Evolutionary conservation across 1,284 basidiomycete genomes (phyloP), one percentile per base, ranked within the genome.

Genomic region (Trametes sp.): DNA sequence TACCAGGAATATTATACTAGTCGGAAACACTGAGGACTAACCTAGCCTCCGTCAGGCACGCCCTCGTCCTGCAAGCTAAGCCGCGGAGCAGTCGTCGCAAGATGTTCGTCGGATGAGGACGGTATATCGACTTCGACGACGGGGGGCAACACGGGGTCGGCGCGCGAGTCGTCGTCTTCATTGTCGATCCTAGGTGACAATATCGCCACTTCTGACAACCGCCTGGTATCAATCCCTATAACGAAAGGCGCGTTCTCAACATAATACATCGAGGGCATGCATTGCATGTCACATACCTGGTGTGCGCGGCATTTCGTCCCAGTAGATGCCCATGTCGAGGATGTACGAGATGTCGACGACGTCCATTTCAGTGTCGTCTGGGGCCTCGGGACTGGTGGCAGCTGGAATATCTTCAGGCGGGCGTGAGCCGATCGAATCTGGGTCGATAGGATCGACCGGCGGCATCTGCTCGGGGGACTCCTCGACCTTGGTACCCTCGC

Each of bases 291-390:
- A 33, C 48, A 5, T 48, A 56, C 54, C 44, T 19, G 54, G 44
- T 1, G 46, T 57, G 9, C 19, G n/a, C 2, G 56, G 56, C 35
- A 57, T 57, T n/a, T 50, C 56, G 36, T 57, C 56, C 56, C 46
- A 57, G 46, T 29, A 24, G 16, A 42, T 9, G 10, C 35, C 48
- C 48, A 50, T 57, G 11, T 50, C 48, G 36, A 57, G 48, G 24
- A 57, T 57, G 11, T 50, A 41, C 24, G 56, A 50, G 11, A 57
- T 31, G 35, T 50, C 56, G 2, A 23, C 48, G 28, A 50, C 46
- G 21, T 57, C 56, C 26, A 31, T 14, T 26, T 57, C 36, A 6
- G 0, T 19, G 6, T 57, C 56, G 16, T 41, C 46, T 21, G 4
- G 28, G 4, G 7, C 10, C 41, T 29, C 35, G 13, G 38, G 38